Percentiles rank a stretch among this genome's conserved stretches.
These are phyloP conservation scores for Podaxis rugospora DNA, from an alignment of 768 basidiomycete species.

Conservation along the genomic window DNA sequence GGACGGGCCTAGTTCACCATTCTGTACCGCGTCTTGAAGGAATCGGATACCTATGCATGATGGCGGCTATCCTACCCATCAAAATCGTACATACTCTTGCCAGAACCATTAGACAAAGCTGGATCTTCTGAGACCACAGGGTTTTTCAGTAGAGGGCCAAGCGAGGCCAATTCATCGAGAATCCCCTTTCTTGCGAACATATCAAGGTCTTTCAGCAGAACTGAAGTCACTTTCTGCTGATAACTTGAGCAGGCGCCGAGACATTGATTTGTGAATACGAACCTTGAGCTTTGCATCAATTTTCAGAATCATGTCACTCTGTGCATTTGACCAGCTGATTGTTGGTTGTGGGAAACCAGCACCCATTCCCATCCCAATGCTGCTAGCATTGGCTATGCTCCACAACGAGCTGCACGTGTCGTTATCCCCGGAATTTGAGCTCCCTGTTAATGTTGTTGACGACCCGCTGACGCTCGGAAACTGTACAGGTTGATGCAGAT, in stretches of 20 bases:
- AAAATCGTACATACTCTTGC: constrained; percentile 26
- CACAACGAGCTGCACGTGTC: constrained; percentile 57
- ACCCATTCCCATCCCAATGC: constrained; percentile 18
- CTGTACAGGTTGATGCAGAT: constrained; percentile 25
- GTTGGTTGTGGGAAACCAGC: constrained; percentile 36
- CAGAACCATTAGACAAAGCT: constrained; percentile 13
- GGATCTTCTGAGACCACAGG: constrained; percentile 33
- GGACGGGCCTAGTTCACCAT: neutral
- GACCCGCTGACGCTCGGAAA: constrained; percentile 8
- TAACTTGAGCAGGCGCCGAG: neutral
- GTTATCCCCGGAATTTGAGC: constrained; percentile 9
- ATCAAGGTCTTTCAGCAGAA: constrained; percentile 81
- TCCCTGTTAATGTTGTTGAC: constrained; percentile 2
- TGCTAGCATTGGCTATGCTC: constrained; percentile 59
- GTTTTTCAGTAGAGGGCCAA: constrained; percentile 74
- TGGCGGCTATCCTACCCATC: neutral
- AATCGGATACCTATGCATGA: neutral
- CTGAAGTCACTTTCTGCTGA: constrained; percentile 76
- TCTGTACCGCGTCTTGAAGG: neutral
- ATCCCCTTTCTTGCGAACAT: constrained; percentile 75
- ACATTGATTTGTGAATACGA: constrained; percentile 17
- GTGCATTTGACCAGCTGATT: constrained; percentile 50
- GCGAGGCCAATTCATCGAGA: constrained; percentile 75
- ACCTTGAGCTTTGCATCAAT: constrained; percentile 86
- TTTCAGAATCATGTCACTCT: constrained; percentile 75